These are phyloP conservation scores for Neurospora tetrasperma DNA, from an alignment of 495 filamentous ascomycete genomes.

Conservation along the genomic window DNA sequence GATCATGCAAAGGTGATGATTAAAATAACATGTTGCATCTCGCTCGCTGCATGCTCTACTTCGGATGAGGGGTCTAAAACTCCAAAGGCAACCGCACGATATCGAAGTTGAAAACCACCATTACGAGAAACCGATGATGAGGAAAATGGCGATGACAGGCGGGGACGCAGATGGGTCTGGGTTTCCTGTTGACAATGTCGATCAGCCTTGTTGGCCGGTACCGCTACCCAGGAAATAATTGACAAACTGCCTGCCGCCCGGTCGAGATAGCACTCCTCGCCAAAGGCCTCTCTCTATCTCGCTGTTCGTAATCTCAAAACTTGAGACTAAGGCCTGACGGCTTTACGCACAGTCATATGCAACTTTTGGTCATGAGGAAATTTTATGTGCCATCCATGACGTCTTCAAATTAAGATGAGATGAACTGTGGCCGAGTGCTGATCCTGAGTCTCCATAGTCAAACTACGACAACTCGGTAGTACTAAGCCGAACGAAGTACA, in stretches of 20 bases:
- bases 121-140: neutral
- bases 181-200: neutral
- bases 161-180: neutral
- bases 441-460: neutral
- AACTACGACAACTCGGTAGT: neutral
- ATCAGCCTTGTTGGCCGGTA: neutral
- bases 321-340: neutral
- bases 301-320: neutral
- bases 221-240: neutral
- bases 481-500: neutral
- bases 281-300: neutral
- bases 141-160: neutral
- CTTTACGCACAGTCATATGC: neutral
- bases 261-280: neutral
- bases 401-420: neutral
- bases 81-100: neutral
- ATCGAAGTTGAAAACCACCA: neutral
- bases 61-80: neutral
- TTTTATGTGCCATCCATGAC: neutral
- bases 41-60: neutral
- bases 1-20: too few species aligned
- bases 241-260: neutral
- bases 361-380: neutral
- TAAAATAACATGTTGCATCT: too few species aligned
- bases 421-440: neutral